These are phyloP conservation scores for Aspergillus funiculosus DNA, from an alignment of 495 filamentous ascomycete genomes.

Conservation along the genomic window DNA sequence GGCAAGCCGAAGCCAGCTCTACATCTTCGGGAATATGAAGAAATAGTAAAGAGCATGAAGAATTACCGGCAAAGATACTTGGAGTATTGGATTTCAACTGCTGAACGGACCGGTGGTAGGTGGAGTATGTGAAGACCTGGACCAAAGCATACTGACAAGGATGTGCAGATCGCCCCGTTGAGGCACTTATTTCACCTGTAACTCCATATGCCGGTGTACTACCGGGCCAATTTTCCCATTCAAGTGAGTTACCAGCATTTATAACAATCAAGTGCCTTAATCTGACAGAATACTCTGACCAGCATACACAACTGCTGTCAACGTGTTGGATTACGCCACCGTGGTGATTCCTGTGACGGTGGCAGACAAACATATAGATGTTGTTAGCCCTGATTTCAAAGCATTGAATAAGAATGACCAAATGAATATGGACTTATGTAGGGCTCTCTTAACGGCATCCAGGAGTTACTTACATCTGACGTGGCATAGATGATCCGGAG, in stretches of 20 bases:
- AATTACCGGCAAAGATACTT: slow-evolving; percentile 4
- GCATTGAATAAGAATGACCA: background rate
- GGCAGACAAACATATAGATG: slow-evolving; percentile 4
- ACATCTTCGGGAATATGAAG: slow-evolving; percentile 2
- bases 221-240: slow-evolving; percentile 1
- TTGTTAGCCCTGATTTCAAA: slow-evolving; percentile 5
- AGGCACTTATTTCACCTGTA: slow-evolving; percentile 7
- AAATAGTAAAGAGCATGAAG: slow-evolving; percentile 4
- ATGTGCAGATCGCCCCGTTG: slow-evolving; percentile 2
- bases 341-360: slow-evolving; percentile 5
- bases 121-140: too few relatives aligned
- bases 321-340: slow-evolving; percentile 5
- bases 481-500: background rate
- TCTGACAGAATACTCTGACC: background rate
- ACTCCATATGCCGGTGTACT: slow-evolving; percentile 9
- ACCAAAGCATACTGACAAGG: background rate
- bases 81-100: slow-evolving; percentile 7
- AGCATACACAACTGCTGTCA: slow-evolving; percentile 8
- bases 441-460: background rate
- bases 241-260: background rate
- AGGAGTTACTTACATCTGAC: background rate
- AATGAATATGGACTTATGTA: slow-evolving; percentile 4
- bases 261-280: background rate
- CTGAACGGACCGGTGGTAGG: slow-evolving; percentile 5
- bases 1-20: slow-evolving; percentile 5